These are phyloP conservation scores for Talaromyces verruculosus DNA, from an alignment of 2,329 filamentous ascomycete genomes.

Conservation along the genomic window DNA sequence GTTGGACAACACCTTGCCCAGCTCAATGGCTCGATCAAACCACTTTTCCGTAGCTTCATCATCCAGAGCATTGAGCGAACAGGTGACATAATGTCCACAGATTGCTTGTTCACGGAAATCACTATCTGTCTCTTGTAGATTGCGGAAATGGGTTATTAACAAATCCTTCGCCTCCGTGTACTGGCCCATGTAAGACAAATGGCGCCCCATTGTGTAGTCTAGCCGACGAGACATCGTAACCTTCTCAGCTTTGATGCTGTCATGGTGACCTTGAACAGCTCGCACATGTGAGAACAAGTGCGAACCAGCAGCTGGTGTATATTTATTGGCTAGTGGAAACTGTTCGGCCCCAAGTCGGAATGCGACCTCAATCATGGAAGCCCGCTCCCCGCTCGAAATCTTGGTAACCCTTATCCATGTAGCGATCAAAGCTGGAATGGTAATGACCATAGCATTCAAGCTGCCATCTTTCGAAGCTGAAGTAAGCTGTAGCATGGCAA, in stretches of 20 bases:
- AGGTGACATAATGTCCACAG: background rate
- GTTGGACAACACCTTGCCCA: background rate
- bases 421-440: background rate
- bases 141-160: background rate
- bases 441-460: background rate
- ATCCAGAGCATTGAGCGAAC: background rate
- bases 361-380: background rate
- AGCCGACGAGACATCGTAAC: background rate
- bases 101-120: background rate
- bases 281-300: background rate
- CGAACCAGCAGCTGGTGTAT: background rate
- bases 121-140: background rate
- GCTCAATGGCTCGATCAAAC: background rate
- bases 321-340: background rate
- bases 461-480: background rate
- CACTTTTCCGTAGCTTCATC: background rate
- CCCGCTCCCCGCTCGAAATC: background rate
- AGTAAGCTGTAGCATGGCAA: background rate
- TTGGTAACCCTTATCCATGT: background rate
- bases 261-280: background rate
- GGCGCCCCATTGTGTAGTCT: background rate
- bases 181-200: background rate
- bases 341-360: background rate
- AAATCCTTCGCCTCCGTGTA: background rate
- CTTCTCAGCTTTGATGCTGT: background rate